Evolutionary conservation across 2,329 filamentous ascomycete species (phyloP).

Genomic region (Cladosporium sp.): DNA sequence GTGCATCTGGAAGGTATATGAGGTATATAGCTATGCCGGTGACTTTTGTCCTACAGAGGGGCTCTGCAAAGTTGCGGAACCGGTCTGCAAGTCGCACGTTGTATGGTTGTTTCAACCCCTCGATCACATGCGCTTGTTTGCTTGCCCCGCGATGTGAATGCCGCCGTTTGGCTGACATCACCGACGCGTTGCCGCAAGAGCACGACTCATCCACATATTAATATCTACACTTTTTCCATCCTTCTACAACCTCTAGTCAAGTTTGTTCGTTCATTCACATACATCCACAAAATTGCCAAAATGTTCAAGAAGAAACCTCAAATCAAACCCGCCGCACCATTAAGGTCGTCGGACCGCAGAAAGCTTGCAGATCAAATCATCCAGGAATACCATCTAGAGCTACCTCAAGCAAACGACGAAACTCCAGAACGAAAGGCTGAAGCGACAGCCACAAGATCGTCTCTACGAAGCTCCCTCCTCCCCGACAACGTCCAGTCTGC

Average conservation of each 20-base stretch:
- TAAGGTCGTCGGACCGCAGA: conserved; percentile 64
- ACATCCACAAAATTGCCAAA: not conserved
- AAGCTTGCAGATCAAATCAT: conserved; percentile 66
- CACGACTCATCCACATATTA: not conserved
- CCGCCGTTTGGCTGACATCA: not conserved
- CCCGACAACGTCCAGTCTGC: conserved; percentile 61
- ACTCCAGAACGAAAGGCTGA: conserved; percentile 41
- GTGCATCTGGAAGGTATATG: too few relatives aligned
- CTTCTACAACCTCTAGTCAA: not conserved
- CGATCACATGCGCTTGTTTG: not conserved
- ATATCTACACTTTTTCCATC: not conserved
- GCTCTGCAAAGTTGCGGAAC: too few relatives aligned
- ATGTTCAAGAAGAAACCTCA: conserved; percentile 38
- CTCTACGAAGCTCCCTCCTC: conserved; percentile 56
- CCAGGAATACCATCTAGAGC: conserved; percentile 52
- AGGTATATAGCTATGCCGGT: too few relatives aligned
- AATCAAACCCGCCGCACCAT: conserved; percentile 63
- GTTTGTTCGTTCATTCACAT: not conserved
- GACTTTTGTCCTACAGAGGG: too few relatives aligned
- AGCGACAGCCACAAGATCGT: conserved; percentile 43
- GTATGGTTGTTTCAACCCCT: not conserved
- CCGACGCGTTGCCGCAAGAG: not conserved
- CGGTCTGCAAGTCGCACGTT: too few relatives aligned
- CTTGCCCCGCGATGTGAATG: not conserved
- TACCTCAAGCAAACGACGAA: conserved; percentile 25